These are phyloP conservation scores for Metschnikowia koreensis DNA, from an alignment of 805 yeast species.

Conservation along the genomic window DNA sequence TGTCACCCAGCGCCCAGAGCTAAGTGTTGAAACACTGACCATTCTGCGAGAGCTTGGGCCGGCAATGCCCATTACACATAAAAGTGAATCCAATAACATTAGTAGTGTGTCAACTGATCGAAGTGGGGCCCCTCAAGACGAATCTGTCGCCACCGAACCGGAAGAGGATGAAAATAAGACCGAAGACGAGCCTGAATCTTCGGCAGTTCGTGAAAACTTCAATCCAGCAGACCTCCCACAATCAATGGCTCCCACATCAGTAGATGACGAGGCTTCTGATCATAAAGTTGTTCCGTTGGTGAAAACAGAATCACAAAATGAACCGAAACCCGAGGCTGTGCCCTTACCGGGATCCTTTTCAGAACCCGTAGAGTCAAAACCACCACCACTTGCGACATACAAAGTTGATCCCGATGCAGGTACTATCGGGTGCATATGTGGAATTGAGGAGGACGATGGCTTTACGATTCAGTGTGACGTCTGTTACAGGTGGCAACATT, in stretches of 20 bases:
- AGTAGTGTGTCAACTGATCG: no score
- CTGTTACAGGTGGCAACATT: slow-evolving; percentile 94
- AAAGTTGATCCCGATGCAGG: slow-evolving; percentile 82
- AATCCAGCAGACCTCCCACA: not conserved
- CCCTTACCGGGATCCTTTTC: not conserved
- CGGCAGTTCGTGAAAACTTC: not conserved
- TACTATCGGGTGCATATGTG: slow-evolving; percentile 85
- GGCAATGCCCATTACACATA: not conserved
- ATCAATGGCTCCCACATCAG: no score
- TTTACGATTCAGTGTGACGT: slow-evolving; percentile 92
- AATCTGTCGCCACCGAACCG: slow-evolving; percentile 17
- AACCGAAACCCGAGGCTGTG: not conserved
- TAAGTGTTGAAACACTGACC: not conserved
- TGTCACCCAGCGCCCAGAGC: not conserved
- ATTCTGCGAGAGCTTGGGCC: not conserved
- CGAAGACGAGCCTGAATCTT: slow-evolving; percentile 23
- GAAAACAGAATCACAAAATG: not conserved
- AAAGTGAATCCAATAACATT: no score
- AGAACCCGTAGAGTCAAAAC: not conserved
- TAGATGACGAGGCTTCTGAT: no score
- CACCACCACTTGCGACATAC: slow-evolving; percentile 45
- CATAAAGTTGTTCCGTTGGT: no score
- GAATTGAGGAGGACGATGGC: slow-evolving; percentile 84
- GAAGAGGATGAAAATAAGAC: slow-evolving; percentile 28
- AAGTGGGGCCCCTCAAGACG: slow-evolving; percentile 1